Conservation (phyloP, 495 filamentous ascomycete genomes). For the Penicillium paxilli region DNA sequence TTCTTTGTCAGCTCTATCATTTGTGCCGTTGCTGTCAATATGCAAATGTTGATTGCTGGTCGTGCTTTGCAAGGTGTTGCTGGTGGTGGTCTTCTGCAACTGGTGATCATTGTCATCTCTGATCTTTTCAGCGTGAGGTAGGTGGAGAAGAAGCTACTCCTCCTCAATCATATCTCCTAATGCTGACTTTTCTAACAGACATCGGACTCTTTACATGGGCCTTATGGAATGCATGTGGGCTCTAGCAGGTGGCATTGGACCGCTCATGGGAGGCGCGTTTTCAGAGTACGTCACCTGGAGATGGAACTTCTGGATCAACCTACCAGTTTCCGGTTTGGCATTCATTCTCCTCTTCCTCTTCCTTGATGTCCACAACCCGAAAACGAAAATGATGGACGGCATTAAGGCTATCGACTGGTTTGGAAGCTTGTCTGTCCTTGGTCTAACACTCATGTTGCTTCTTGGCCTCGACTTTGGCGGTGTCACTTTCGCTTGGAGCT, state of each 20-base stretch:
- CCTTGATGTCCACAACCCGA: conserved; percentile 60
- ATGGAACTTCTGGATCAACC: conserved; percentile 74
- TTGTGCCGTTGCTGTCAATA: conserved; percentile 47
- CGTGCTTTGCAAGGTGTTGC: conserved; percentile 56
- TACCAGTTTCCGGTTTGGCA: conserved; percentile 58
- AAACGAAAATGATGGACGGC: conserved; percentile 57
- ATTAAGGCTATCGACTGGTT: conserved; percentile 78
- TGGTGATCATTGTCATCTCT: conserved; percentile 55
- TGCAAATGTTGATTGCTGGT: conserved; percentile 56
- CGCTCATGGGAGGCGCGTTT: conserved; percentile 68
- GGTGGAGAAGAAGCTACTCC: background rate
- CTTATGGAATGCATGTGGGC: conserved; percentile 58
- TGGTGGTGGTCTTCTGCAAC: conserved; percentile 53
- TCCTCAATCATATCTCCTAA: background rate
- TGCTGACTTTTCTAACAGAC: conserved; percentile 23
- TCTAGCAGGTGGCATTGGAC: conserved; percentile 59
- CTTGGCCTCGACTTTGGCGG: conserved; percentile 79
- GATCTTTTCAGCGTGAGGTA: conserved; percentile 61
- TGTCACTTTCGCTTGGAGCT: conserved; percentile 69
- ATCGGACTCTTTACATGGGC: conserved; percentile 54
- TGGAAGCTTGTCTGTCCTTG: conserved; percentile 67
- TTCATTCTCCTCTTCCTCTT: conserved; percentile 59
- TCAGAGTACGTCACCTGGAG: conserved; percentile 63
- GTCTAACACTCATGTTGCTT: conserved; percentile 73
- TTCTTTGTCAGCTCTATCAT: conserved; percentile 47